Evolutionary conservation across 495 filamentous ascomycete genomes (phyloP).

Genomic region (Penicillium egyptiacum): DNA sequence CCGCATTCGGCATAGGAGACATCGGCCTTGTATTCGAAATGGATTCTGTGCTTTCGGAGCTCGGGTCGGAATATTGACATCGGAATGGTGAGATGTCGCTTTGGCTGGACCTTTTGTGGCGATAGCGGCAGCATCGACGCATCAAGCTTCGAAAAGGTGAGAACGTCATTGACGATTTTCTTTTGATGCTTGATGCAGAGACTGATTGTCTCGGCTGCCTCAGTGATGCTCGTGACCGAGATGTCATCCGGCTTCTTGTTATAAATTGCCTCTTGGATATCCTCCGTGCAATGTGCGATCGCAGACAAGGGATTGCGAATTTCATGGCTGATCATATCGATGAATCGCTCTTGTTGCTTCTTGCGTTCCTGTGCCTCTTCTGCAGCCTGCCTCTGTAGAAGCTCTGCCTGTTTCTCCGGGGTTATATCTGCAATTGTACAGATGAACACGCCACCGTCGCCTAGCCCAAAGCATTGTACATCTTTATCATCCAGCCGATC

Average conservation of each 20-base stretch:
- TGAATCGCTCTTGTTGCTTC: constrained; percentile 76
- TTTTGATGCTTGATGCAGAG: constrained; percentile 77
- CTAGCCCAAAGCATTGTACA: constrained; percentile 7
- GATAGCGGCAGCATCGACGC: constrained; percentile 68
- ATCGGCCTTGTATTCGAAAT: constrained; percentile 61
- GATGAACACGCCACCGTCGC: constrained; percentile 10
- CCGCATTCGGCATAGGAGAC: constrained; percentile 52
- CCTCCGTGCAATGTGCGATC: constrained; percentile 78
- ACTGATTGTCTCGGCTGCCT: constrained; percentile 73
- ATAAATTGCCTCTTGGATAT: constrained; percentile 50
- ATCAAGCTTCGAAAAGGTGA: constrained; percentile 82
- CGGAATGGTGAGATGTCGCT: constrained; percentile 63
- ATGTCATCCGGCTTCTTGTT: constrained; percentile 10
- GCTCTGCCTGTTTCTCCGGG: constrained; percentile 46
- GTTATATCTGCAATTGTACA: constrained; percentile 45
- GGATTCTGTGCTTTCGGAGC: constrained; percentile 64
- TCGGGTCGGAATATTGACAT: constrained; percentile 74
- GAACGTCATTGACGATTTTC: constrained; percentile 75
- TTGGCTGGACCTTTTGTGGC: constrained; percentile 65
- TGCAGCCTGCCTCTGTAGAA: constrained; percentile 59
- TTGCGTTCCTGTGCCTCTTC: constrained; percentile 65
- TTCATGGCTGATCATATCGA: constrained; percentile 85
- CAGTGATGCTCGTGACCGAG: constrained; percentile 44
- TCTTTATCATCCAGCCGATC: constrained; percentile 14
- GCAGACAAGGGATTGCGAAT: constrained; percentile 83